Evolutionary conservation across 2,329 filamentous ascomycete genomes (phyloP).

Genomic region (Nemania sp.): DNA sequence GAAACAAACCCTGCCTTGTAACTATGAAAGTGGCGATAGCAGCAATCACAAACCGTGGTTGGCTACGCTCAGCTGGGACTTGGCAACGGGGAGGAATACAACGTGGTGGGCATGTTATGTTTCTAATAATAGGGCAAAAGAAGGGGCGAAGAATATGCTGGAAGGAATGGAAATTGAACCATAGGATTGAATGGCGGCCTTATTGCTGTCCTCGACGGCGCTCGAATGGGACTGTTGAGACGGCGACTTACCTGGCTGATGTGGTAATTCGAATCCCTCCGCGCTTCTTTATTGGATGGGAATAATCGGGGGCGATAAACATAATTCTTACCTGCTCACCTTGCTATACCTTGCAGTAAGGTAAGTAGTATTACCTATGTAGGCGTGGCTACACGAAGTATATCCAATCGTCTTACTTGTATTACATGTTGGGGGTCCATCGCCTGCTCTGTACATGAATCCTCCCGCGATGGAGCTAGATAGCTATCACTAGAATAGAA

Average conservation of each 20-base stretch:
- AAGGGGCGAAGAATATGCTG: conserved; percentile 4
- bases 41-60: conserved; percentile 7
- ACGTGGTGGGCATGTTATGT: neutral
- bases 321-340: conserved; percentile 9
- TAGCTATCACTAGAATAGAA: neutral
- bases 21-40: neutral
- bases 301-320: neutral
- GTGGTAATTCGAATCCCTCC: conserved; percentile 17
- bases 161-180: conserved; percentile 7
- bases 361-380: no score
- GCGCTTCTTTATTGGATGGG: neutral
- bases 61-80: conserved; percentile 21
- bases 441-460: neutral
- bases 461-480: neutral
- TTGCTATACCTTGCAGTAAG: neutral
- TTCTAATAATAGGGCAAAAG: conserved; percentile 8
- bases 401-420: conserved; percentile 10
- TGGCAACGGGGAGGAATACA: conserved; percentile 19
- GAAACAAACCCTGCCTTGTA: neutral
- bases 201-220: neutral
- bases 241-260: neutral
- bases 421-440: conserved; percentile 7
- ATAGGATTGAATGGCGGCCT: neutral
- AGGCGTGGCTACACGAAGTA: conserved; percentile 17
- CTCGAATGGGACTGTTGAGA: neutral